phyloP scores from a whole-genome alignment of 139 green algal species.

The Chlorella vulgaris region DNA sequence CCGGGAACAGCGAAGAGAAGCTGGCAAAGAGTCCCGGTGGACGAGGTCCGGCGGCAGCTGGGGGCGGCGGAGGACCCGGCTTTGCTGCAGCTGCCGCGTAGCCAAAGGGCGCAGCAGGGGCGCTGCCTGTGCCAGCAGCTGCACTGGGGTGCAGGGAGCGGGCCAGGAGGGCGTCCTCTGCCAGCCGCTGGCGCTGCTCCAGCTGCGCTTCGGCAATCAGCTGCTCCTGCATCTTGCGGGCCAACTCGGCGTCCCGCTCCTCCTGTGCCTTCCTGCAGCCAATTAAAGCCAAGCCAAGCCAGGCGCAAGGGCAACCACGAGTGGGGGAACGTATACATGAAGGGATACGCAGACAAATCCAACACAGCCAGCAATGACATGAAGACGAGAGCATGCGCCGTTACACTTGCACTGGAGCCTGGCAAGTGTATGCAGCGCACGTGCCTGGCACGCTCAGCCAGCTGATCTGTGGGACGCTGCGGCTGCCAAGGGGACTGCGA shows the following conservation, averaged over 20 bases:
- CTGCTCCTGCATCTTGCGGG: slow-evolving; percentile 27
- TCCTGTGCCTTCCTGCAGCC: slow-evolving; percentile 17
- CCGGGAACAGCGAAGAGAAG: slow-evolving; percentile 16
- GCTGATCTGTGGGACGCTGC: too few relatives aligned
- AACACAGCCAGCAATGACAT: too few relatives aligned
- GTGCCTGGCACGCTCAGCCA: too few relatives aligned
- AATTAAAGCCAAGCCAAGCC: background rate
- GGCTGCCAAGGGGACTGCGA: too few relatives aligned
- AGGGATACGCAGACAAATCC: too few relatives aligned
- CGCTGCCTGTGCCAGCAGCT: background rate
- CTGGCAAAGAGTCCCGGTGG: background rate
- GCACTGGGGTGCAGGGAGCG: background rate
- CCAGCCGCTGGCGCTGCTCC: background rate
- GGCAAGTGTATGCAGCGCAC: too few relatives aligned
- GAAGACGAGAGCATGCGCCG: too few relatives aligned
- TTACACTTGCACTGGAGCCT: too few relatives aligned
- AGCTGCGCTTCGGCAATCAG: slow-evolving; percentile 10
- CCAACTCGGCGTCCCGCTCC: slow-evolving; percentile 14
- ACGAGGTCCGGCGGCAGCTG: background rate
- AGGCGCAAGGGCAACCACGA: background rate
- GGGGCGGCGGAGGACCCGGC: background rate
- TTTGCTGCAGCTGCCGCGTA: background rate
- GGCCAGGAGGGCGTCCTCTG: slow-evolving; percentile 1
- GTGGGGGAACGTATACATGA: too few relatives aligned
- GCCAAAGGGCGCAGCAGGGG: background rate